Conservation (phyloP, 768 basidiomycete genomes). For the Mycena maculata region DNA sequence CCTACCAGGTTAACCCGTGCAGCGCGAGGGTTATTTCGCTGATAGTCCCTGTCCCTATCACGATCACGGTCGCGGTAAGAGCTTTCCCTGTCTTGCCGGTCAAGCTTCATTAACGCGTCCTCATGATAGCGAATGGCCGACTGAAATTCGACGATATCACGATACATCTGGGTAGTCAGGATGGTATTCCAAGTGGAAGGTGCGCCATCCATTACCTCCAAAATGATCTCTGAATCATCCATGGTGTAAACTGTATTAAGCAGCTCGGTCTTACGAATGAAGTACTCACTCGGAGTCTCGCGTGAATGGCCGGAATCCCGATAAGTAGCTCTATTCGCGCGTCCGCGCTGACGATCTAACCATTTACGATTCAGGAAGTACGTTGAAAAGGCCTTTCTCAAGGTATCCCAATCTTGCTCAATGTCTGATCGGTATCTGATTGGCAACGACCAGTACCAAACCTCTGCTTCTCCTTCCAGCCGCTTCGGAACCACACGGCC, state of each 20-base stretch:
- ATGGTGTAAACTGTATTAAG: background rate
- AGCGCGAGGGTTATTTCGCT: background rate
- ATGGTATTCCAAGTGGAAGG: conserved; percentile 44
- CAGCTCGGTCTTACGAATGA: background rate
- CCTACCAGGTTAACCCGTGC: background rate
- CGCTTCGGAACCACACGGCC: conserved; percentile 45
- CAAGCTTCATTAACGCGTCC: background rate
- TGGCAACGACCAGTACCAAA: conserved; percentile 44
- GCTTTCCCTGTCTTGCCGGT: background rate
- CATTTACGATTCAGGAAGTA: conserved; percentile 49
- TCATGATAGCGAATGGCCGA: background rate
- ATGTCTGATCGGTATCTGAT: conserved; percentile 7
- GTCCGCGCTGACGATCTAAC: conserved; percentile 42
- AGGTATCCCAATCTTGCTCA: conserved; percentile 45
- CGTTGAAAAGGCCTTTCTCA: conserved; percentile 37
- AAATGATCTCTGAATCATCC: background rate
- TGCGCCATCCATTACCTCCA: conserved; percentile 35
- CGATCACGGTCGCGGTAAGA: conserved; percentile 2
- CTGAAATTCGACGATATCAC: conserved; percentile 33
- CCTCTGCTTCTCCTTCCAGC: conserved; percentile 40
- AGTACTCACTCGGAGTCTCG: background rate
- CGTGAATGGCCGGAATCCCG: background rate
- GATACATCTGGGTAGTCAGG: conserved; percentile 33
- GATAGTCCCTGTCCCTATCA: background rate
- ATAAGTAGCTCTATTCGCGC: conserved; percentile 34